Base-by-base conservation (phyloP, 306 rosid genomes). In the Quercus rubra region DNA sequence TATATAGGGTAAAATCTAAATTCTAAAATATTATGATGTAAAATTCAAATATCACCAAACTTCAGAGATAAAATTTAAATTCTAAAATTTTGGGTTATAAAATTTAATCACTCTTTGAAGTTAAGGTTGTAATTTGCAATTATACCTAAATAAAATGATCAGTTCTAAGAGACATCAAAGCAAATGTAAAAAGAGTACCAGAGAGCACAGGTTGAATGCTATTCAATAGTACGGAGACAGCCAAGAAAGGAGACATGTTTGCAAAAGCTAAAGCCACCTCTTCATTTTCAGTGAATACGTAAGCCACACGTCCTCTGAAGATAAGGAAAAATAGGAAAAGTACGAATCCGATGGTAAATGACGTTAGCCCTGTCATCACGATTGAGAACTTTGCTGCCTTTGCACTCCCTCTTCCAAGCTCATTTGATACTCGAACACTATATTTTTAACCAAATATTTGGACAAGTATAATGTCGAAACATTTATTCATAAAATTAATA, bases 151-250 rank as follows among this genome's bases (percentile, higher is more conserved):
- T 38, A 38, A 38, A 38, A 38, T 38, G 1, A 38, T 54, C 17
- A 18, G 2, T 27, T n/a, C 1, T 73, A 21, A 38, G 46, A 19
- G 7, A 2, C 4, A 5, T 21, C 19, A 10, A 9, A 20, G 23
- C 46, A 38, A 38, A 38, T 38, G 27, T 15, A 55, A 19, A 25
- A 15, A 13, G 7, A 49, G 15, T 83, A 90, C 93, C 89, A 0
- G 91, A 86, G 61, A 87, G 91, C 9, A 90, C 90, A 10, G 90
- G 91, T 71, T 90, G 93, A 54, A 90, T 55, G 84, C 88, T 86
- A 71, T 90, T 90, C 74, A 90, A 13, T 52, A 88, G 25, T 46
- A 90, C 78, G 58, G 93, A 90, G 85, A 88, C 4, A 64, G 91
- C 69, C 4, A 90, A 13, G 57, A 90, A 79, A 20, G 89, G 87